Evolutionary conservation across 805 yeast genomes (phyloP), one percentile per base, ranked within the genome.

Genomic region (Priceomyces haplophilus): DNA sequence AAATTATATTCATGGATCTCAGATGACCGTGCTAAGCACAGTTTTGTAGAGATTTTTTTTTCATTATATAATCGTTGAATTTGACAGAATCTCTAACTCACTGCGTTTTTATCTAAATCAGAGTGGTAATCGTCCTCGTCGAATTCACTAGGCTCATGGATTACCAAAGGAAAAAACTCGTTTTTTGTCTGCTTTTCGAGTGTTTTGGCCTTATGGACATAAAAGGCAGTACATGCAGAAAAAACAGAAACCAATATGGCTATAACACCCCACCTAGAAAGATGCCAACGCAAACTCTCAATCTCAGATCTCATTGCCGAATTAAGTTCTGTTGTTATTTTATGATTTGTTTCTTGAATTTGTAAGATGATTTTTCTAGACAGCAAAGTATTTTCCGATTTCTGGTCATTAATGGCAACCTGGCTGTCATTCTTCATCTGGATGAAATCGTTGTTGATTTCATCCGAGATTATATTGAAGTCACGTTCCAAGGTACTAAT

Each of bases 281-380:
- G 80, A 56, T 88, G 88, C 99, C 99, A 91, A 53, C 98, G 74
- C 47, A 91, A 72, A 45, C 83, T 80, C 64, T 91, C 99, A 44
- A 88, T 86, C 43, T 88, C 93, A 0, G 93, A 83, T 56, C 88
- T 80, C 58, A 89, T 77, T 6, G 87, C 93, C 25, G 93, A 82
- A 47, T 82, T 80, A 51, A 93, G 74, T 51, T 85, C 85, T 3
- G 93, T 85, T 18, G 86, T 79, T 45, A 91, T 90, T 51, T 88
- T 82, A 64, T 88, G 89, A 51, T 85, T 82, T 36, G 91, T 75
- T 55, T 86, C 96, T 56, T 88, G 95, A 41, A 89, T 80, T 48
- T 78, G 76, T 48, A 86, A 66, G 56, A 82, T 81, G 33, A 87
- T 73, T 34, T 74, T 69, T 54, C 83, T 83, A 42, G 85, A 86